Conservation (phyloP, 192 early-diverging fungal species). For the Haplosporangium gracile region DNA sequence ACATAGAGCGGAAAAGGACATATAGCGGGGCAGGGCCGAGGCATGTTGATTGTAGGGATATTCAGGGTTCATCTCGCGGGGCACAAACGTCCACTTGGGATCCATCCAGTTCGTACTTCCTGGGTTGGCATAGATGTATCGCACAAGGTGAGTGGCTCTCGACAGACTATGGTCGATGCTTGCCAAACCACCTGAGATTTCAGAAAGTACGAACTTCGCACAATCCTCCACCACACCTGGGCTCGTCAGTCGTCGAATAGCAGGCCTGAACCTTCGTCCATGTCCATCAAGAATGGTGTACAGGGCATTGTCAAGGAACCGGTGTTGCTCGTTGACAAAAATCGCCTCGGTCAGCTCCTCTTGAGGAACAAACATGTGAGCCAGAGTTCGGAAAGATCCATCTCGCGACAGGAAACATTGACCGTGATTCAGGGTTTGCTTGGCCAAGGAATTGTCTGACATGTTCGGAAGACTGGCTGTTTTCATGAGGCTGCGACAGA, state of each 20-base stretch:
- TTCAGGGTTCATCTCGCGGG: background rate
- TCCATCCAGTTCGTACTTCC: background rate
- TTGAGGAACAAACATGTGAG: background rate
- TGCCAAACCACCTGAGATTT: background rate
- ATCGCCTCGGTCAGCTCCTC: background rate
- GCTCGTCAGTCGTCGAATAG: background rate
- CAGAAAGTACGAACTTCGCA: background rate
- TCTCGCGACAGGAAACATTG: constrained; percentile 8
- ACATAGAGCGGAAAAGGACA: background rate
- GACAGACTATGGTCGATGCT: background rate
- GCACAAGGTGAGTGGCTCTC: background rate
- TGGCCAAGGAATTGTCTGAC: background rate
- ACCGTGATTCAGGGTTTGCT: background rate
- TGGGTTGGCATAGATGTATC: constrained; percentile 11
- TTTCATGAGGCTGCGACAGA: background rate
- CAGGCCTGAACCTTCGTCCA: background rate
- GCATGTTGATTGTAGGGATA: background rate
- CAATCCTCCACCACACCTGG: constrained; percentile 6
- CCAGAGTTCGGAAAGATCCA: background rate
- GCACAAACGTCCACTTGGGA: background rate
- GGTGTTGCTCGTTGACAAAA: background rate
- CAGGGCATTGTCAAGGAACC: background rate
- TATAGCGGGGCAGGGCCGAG: background rate
- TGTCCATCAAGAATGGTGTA: background rate
- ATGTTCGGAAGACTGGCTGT: background rate